Evolutionary conservation across 2,329 filamentous ascomycete species (phyloP).

Genomic region (Ophiocordyceps camponoti-floridani): DNA sequence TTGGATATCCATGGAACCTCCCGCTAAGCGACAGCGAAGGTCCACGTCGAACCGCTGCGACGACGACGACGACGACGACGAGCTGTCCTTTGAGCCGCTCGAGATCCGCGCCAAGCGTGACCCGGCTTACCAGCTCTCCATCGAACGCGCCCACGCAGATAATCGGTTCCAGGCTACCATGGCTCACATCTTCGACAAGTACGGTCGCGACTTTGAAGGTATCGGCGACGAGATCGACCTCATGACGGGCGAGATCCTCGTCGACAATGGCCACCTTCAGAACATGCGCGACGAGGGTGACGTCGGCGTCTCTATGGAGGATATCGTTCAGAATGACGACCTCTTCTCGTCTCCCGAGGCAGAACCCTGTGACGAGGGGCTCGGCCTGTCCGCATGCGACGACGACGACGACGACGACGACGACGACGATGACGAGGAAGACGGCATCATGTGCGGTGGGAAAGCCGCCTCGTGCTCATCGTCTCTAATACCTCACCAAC

Average conservation of each 20-base stretch:
- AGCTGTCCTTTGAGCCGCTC: slow-evolving; percentile 27
- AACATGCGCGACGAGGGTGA: slow-evolving; percentile 39
- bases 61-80: slow-evolving; percentile 25
- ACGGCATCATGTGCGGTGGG: slow-evolving; percentile 4
- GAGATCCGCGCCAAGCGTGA: slow-evolving; percentile 29
- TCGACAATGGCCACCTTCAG: slow-evolving; percentile 74
- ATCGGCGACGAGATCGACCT: slow-evolving; percentile 84
- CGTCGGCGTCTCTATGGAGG: slow-evolving; percentile 15
- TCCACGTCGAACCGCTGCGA: slow-evolving; percentile 10
- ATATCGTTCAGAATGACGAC: slow-evolving; percentile 9
- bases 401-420: slow-evolving; percentile 3
- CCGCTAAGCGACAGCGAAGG: slow-evolving; percentile 41
- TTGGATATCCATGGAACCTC: slow-evolving; percentile 31
- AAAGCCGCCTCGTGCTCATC: slow-evolving; percentile 1
- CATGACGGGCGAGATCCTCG: slow-evolving; percentile 60
- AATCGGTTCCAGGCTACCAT: slow-evolving; percentile 64
- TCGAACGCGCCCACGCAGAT: slow-evolving; percentile 48
- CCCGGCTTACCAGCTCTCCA: slow-evolving; percentile 37
- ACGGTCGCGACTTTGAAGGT: slow-evolving; percentile 63
- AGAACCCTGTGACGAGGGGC: background rate
- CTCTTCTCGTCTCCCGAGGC: background rate
- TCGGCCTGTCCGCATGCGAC: background rate
- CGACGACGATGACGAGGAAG: slow-evolving; percentile 2
- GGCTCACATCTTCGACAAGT: slow-evolving; percentile 80
- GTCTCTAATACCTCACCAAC: slow-evolving; percentile 2